Conservation (phyloP, 2,329 filamentous ascomycete species). For the Proliferodiscus dingleyae region DNA sequence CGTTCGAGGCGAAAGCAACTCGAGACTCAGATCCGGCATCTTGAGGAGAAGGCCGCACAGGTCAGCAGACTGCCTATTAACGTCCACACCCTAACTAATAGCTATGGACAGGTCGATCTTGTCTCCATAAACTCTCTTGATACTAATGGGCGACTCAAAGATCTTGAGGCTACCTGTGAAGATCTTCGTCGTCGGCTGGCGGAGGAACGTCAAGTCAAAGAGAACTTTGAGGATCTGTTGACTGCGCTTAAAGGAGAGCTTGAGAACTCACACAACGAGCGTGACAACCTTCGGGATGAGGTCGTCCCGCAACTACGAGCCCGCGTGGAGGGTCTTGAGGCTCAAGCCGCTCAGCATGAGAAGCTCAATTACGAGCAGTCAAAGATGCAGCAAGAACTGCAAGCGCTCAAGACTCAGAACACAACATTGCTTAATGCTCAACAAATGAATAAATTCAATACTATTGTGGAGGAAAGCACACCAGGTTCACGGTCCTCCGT, state of each 20-base stretch:
- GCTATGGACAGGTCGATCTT: conserved; percentile 33
- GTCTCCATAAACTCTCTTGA: conserved; percentile 51
- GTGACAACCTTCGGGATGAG: conserved; percentile 87
- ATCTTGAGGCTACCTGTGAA: conserved; percentile 76
- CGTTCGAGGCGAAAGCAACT: conserved; percentile 68
- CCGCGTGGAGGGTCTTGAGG: conserved; percentile 72
- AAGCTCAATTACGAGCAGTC: conserved; percentile 74
- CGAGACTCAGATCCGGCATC: conserved; percentile 76
- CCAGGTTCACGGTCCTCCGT: conserved; percentile 26
- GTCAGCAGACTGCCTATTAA: conserved; percentile 32
- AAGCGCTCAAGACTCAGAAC: conserved; percentile 64
- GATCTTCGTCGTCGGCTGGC: conserved; percentile 75
- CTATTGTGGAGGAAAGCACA: conserved; percentile 56
- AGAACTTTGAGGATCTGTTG: conserved; percentile 90
- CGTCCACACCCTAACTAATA: conserved; percentile 12
- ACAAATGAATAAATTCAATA: conserved; percentile 48
- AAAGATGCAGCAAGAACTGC: conserved; percentile 82
- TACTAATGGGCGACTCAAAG: conserved; percentile 59
- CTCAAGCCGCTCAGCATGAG: conserved; percentile 66
- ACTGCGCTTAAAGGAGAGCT: conserved; percentile 79
- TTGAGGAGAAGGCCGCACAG: conserved; percentile 73
- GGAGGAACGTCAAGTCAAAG: conserved; percentile 82
- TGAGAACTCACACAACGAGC: conserved; percentile 76
- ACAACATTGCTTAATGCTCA: conserved; percentile 41
- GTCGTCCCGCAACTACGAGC: conserved; percentile 74